Evolutionary conservation across 2,329 filamentous ascomycete genomes (phyloP).

Genomic region (Ceratocystis papillata): DNA sequence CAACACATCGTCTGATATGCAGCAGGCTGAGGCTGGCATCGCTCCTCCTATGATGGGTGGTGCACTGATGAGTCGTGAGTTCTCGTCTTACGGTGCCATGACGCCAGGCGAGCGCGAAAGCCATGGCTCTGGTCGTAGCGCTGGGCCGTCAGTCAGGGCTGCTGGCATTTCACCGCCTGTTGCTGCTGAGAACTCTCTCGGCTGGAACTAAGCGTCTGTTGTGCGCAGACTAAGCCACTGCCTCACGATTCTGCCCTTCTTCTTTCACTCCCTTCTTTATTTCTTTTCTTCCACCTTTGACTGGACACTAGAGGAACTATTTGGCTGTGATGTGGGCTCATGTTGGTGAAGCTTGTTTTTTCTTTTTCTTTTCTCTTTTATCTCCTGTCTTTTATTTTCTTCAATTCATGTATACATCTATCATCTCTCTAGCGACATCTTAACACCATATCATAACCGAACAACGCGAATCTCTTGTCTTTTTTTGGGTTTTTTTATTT

Average conservation of each 20-base stretch:
- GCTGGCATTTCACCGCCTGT: constrained; percentile 76
- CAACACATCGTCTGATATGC: constrained; percentile 44
- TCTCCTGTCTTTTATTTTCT: constrained; percentile 8
- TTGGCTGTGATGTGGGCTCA: constrained; percentile 19
- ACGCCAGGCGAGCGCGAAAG: constrained; percentile 43
- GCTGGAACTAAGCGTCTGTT: constrained; percentile 60
- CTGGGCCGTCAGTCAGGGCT: constrained; percentile 45
- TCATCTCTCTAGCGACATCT: constrained; percentile 7
- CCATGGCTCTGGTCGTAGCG: constrained; percentile 54
- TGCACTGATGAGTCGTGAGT: constrained; percentile 48
- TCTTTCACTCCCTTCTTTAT: neutral
- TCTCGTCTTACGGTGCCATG: constrained; percentile 43
- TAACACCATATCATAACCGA: neutral
- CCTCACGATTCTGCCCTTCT: neutral
- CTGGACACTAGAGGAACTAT: constrained; percentile 7
- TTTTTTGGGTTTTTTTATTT: neutral
- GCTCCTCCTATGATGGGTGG: constrained; percentile 61
- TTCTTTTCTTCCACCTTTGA: neutral
- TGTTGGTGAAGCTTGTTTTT: constrained; percentile 14
- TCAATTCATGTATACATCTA: constrained; percentile 16
- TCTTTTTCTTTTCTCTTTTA: neutral
- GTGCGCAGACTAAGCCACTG: neutral
- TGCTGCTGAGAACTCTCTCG: constrained; percentile 86
- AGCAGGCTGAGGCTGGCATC: constrained; percentile 32
- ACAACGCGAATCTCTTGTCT: neutral